phyloP scores from a whole-genome alignment of 768 basidiomycete species.

The Lentinula boryana region DNA sequence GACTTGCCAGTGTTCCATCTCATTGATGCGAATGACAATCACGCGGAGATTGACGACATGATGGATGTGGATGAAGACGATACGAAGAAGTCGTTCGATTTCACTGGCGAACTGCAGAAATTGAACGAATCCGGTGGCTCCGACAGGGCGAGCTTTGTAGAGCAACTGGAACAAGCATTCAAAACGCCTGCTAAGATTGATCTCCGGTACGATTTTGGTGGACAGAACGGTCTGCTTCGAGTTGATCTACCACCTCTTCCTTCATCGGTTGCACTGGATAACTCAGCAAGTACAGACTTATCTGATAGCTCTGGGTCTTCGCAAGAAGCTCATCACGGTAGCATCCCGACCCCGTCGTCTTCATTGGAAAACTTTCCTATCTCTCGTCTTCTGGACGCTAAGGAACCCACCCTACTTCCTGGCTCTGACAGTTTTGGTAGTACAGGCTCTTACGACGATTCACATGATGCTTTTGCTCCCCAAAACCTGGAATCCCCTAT shows the following conservation, averaged over 20 bases:
- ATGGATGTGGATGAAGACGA: slow-evolving; percentile 45
- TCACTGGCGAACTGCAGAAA: slow-evolving; percentile 69
- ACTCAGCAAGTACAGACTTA: neutral
- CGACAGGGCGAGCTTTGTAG: slow-evolving; percentile 71
- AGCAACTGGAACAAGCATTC: slow-evolving; percentile 78
- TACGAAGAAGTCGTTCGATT: slow-evolving; percentile 80
- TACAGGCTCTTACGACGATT: slow-evolving; percentile 20
- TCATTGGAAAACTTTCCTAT: neutral
- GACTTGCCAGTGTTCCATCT: slow-evolving; percentile 34
- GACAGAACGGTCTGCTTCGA: slow-evolving; percentile 20
- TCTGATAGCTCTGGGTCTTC: neutral
- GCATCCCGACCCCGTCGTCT: slow-evolving; percentile 15
- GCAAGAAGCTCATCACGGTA: neutral
- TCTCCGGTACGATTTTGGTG: slow-evolving; percentile 39
- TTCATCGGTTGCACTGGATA: slow-evolving; percentile 19
- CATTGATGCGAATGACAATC: slow-evolving; percentile 35
- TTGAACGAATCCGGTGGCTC: slow-evolving; percentile 67
- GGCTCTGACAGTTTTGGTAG: slow-evolving; percentile 32
- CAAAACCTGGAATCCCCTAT: slow-evolving; percentile 15
- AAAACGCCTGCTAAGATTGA: slow-evolving; percentile 68
- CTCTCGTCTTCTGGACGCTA: slow-evolving; percentile 16
- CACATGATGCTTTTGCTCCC: slow-evolving; percentile 8
- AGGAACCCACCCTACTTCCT: slow-evolving; percentile 32
- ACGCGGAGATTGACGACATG: slow-evolving; percentile 33
- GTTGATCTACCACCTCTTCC: slow-evolving; percentile 47